Base-by-base conservation (phyloP, 1,284 basidiomycete genomes). In the Farysia itapuensis region DNA sequence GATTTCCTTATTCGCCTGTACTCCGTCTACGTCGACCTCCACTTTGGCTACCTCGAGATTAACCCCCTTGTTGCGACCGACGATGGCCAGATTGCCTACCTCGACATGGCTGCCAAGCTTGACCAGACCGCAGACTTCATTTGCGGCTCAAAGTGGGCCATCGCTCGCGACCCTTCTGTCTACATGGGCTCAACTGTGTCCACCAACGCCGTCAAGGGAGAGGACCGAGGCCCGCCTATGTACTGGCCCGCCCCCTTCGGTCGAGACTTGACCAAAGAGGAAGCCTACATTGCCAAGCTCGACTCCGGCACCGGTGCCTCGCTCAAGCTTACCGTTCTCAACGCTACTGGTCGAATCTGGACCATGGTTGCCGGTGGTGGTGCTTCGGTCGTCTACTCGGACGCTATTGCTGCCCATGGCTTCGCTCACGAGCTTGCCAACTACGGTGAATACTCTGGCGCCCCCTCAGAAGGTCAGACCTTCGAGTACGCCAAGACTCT, bases 401-500 rank as follows among this genome's bases (percentile, higher is more conserved):
- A 96, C 74, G 93, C 92, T 64, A 97, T 97, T 67, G 91, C 92
- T 49, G 93, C 93, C 18, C 90, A 93, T 77, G 94, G 94, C 38
- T 98, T 86, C 75, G 92, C 95, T 30, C 84, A 94, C 78, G 95
- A 98, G 80, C 87, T 98, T 57, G 94, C 95, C 79, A 98, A 98
- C 83, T 98, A 98, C 77, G 95, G 94, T 74, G 95, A 98, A 81
- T 98, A 98, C 84, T 94, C 90, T 67, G 95, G 95, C 78, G 95
- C 95, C 11, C 95, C 95, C 35, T 92, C 91, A 15, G 91, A 97
- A 80, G 90, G 90, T 41, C 94, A 98, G 81, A 98, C 94, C 2
- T 98, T 94, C 80, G 94, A 98, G 80, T 98, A 98, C 77, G 94
- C 94, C 67, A 97, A 97, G 84, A 98, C 95, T 24, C 93, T 98